A percentile compares a stretch with the other conserved stretches of the same genome.
phyloP scores from a whole-genome alignment of 495 filamentous ascomycete genomes.

The Penicillium waksmanii region DNA sequence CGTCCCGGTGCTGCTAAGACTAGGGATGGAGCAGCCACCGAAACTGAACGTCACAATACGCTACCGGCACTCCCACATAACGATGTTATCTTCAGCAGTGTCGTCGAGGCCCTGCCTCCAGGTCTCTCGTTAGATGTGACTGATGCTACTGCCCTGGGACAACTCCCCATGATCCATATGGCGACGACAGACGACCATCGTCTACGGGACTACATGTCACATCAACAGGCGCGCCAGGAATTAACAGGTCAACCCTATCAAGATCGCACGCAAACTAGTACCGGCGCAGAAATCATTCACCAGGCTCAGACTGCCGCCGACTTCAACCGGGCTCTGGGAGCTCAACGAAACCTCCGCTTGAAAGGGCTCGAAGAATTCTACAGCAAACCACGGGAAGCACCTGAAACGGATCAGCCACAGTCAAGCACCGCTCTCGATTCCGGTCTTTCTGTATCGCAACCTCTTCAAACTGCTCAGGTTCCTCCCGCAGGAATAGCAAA shows the following conservation, averaged over 20 bases:
- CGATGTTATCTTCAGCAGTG: constrained; percentile 83
- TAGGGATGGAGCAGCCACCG: constrained; percentile 68
- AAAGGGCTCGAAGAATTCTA: constrained; percentile 79
- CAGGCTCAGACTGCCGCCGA: constrained; percentile 89
- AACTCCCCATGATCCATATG: constrained; percentile 85
- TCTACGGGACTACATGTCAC: constrained; percentile 68
- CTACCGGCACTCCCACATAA: constrained; percentile 63
- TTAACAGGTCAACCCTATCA: constrained; percentile 86
- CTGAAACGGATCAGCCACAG: constrained; percentile 52
- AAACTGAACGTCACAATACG: constrained; percentile 44
- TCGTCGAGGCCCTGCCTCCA: constrained; percentile 65
- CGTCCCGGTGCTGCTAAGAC: constrained; percentile 88
- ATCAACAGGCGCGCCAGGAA: constrained; percentile 77
- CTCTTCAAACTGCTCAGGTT: constrained; percentile 48
- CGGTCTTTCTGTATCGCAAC: constrained; percentile 51
- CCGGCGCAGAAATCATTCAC: constrained; percentile 80
- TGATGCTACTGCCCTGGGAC: constrained; percentile 61
- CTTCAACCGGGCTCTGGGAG: constrained; percentile 80
- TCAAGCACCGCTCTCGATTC: constrained; percentile 55
- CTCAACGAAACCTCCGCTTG: constrained; percentile 72
- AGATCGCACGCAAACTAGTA: constrained; percentile 79
- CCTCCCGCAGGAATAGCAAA: constrained; percentile 43
- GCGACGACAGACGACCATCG: constrained; percentile 76
- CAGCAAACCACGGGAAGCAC: constrained; percentile 74
- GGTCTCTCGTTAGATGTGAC: constrained; percentile 70